These are phyloP conservation scores for Cyberlindnera samutprakarnensis DNA, from an alignment of 805 yeast genomes.

Conservation along the genomic window DNA sequence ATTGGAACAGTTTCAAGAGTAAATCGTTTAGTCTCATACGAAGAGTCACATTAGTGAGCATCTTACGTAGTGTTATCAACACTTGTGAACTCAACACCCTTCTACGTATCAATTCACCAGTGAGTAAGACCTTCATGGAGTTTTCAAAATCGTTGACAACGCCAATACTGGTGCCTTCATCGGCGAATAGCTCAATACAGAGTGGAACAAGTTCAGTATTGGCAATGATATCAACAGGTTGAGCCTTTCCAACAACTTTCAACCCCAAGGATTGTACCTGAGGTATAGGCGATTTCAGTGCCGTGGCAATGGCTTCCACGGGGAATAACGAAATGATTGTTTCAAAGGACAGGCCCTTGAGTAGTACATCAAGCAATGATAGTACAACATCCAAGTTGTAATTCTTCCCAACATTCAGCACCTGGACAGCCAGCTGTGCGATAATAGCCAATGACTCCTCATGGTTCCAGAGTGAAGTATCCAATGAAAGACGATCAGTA, in stretches of 20 bases:
- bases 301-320: constrained; percentile 12
- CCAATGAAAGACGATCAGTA: constrained; percentile 5
- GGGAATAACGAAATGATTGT: constrained; percentile 10
- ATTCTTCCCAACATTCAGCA: constrained; percentile 5
- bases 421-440: constrained; percentile 1
- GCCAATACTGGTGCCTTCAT: constrained; percentile 4
- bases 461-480: constrained; percentile 3
- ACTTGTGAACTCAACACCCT: constrained; percentile 13
- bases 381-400: constrained; percentile 11
- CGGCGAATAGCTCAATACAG: constrained; percentile 5
- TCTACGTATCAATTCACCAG: constrained; percentile 15
- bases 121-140: constrained; percentile 7
- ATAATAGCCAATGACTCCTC: constrained; percentile 2
- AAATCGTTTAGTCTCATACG: constrained; percentile 11
- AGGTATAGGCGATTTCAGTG: constrained; percentile 12
- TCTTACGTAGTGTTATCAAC: constrained; percentile 1
- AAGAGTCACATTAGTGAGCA: constrained; percentile 6
- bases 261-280: constrained; percentile 16
- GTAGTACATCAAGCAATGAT: constrained; percentile 10
- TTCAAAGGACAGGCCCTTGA: constrained; percentile 14
- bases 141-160: constrained; percentile 17
- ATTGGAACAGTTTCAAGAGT: constrained; percentile 9
- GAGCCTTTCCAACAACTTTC: constrained; percentile 15
- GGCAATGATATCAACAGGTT: constrained; percentile 18
- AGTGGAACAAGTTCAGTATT: constrained; percentile 17